A percentile compares a stretch with the other conserved stretches of the same genome.
Evolutionary conservation across 1,284 basidiomycete species (phyloP).

Genomic region (Ceratobasidium sp.): DNA sequence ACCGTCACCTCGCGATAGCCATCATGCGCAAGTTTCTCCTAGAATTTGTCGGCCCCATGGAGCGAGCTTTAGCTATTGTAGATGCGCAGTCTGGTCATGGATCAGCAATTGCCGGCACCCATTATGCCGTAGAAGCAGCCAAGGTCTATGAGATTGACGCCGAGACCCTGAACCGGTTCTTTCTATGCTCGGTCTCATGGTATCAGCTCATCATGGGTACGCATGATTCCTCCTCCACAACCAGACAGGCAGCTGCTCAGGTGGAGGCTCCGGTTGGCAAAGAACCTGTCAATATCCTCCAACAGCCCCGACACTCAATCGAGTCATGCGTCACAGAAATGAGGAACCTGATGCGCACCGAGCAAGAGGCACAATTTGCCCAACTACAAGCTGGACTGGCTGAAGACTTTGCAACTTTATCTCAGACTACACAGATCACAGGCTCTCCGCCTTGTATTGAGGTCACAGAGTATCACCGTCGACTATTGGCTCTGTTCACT

Average conservation of each 20-base stretch:
- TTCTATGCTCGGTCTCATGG: conserved; percentile 4
- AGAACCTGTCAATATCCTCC: too few relatives aligned
- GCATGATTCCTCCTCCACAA: background rate
- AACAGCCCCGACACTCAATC: too few relatives aligned
- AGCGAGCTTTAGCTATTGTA: background rate
- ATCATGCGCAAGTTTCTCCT: background rate
- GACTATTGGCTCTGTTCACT: background rate
- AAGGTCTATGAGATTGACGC: background rate
- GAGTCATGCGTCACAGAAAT: too few relatives aligned
- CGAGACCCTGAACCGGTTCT: background rate
- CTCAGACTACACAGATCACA: too few relatives aligned
- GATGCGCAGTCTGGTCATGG: conserved; percentile 15
- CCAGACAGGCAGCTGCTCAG: too few relatives aligned
- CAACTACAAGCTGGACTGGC: too few relatives aligned
- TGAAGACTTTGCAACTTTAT: too few relatives aligned
- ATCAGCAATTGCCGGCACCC: background rate
- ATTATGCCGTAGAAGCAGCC: background rate
- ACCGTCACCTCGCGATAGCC: background rate
- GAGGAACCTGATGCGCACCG: too few relatives aligned
- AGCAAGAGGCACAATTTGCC: too few relatives aligned
- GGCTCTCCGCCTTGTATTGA: too few relatives aligned
- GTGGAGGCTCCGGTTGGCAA: too few relatives aligned
- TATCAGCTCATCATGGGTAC: background rate
- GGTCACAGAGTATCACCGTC: background rate
- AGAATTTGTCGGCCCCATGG: background rate